phyloP scores from a whole-genome alignment of 306 rosid genomes.

The Vicia villosa region DNA sequence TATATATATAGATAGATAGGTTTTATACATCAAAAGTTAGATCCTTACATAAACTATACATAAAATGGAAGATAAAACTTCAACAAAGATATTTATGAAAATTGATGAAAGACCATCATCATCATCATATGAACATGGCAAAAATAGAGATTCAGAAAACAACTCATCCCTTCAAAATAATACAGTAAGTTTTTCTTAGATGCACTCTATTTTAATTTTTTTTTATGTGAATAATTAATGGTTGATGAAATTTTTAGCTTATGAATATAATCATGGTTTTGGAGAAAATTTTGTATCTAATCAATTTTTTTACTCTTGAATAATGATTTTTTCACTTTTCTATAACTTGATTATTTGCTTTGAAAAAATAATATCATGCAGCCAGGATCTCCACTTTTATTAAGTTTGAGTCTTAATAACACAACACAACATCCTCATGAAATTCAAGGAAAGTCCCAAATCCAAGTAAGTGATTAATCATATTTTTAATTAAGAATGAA shows the following conservation, averaged over 20 bases:
- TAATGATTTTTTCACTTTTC: neutral
- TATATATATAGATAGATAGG: slow-evolving; percentile 15
- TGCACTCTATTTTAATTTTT: no score
- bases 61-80: slow-evolving; percentile 44
- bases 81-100: slow-evolving; percentile 24
- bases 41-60: neutral
- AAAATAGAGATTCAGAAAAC: slow-evolving; percentile 13
- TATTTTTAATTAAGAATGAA: neutral
- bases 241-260: neutral
- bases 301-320: neutral
- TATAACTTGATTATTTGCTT: neutral
- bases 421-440: neutral
- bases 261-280: neutral
- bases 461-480: slow-evolving; percentile 41
- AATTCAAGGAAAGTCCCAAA: slow-evolving; percentile 27
- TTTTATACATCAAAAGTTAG: neutral
- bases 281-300: neutral
- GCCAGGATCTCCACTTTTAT: slow-evolving; percentile 42
- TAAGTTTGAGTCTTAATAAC: slow-evolving; percentile 34
- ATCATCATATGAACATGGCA: neutral
- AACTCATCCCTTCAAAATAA: slow-evolving; percentile 12
- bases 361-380: slow-evolving; percentile 25
- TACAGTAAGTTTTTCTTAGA: slow-evolving; percentile 27
- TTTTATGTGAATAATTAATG: no score
- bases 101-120: slow-evolving; percentile 35